Percentiles rank a stretch among this genome's conserved stretches.
Conservation (phyloP, 768 basidiomycete genomes). For the Hypholoma fasciculare region DNA sequence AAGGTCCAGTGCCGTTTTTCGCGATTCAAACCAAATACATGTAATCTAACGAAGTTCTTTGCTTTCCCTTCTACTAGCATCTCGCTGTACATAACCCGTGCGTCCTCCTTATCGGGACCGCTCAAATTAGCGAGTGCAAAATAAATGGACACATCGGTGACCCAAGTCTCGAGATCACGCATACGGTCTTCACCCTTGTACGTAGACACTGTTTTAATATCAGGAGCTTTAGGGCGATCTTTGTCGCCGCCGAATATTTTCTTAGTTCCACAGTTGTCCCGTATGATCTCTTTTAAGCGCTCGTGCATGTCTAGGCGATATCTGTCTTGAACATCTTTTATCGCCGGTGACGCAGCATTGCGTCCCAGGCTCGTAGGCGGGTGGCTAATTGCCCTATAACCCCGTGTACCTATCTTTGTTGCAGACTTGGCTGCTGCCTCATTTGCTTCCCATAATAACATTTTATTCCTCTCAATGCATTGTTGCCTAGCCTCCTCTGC, state of each 20-base stretch:
- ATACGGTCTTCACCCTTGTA: not conserved
- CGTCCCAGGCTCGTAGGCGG: not conserved
- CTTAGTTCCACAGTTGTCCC: not conserved
- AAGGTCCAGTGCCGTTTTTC: conserved; percentile 2
- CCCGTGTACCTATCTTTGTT: too few species aligned
- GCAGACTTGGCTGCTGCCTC: too few species aligned
- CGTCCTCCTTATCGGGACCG: not conserved
- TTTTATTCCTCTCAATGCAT: too few species aligned
- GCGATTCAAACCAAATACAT: not conserved
- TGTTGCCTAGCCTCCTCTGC: too few species aligned
- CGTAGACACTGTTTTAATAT: not conserved
- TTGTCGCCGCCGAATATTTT: not conserved
- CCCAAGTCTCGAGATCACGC: not conserved
- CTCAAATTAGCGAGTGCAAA: conserved; percentile 1
- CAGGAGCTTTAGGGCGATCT: not conserved
- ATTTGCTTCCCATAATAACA: too few species aligned
- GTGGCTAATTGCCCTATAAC: not conserved
- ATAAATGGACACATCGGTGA: not conserved
- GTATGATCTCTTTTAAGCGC: not conserved
- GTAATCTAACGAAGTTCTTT: not conserved
- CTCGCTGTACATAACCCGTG: not conserved
- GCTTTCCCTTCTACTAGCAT: not conserved
- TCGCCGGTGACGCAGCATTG: not conserved
- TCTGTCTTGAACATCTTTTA: not conserved
- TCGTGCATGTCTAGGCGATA: not conserved